phyloP scores from a whole-genome alignment of 2,329 filamentous ascomycete genomes.

The Stachybotrys echinatus region DNA sequence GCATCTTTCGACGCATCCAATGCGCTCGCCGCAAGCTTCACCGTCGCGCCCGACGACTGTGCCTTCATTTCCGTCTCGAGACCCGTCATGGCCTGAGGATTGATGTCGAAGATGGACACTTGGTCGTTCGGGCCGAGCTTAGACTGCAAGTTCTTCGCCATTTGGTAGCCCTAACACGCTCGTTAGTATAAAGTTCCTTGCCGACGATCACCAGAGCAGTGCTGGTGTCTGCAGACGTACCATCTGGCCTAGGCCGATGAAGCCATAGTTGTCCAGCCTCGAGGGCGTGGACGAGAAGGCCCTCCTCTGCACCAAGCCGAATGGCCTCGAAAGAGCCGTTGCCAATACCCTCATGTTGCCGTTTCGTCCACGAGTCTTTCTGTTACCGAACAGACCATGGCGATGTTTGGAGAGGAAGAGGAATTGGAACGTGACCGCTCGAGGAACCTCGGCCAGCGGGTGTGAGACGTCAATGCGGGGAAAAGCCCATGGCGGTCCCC shows the following conservation, averaged over 20 bases:
- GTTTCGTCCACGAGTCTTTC: background rate
- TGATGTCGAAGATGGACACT: conserved; percentile 52
- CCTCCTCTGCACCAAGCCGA: conserved; percentile 31
- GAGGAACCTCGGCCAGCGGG: background rate
- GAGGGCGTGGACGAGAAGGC: conserved; percentile 44
- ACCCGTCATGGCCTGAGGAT: conserved; percentile 39
- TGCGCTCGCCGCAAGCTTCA: conserved; percentile 39
- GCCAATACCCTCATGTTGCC: background rate
- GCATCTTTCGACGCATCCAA: conserved; percentile 45
- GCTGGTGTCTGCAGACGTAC: conserved; percentile 27
- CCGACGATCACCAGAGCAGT: background rate
- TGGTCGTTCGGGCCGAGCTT: conserved; percentile 47
- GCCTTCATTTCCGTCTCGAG: conserved; percentile 43
- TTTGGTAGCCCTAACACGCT: conserved; percentile 49
- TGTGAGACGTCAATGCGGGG: background rate
- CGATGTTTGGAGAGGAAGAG: background rate
- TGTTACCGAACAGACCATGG: background rate
- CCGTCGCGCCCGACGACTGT: conserved; percentile 37
- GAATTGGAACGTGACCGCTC: conserved; percentile 1
- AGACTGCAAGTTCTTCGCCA: conserved; percentile 57
- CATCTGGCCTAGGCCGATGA: conserved; percentile 58
- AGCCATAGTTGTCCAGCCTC: conserved; percentile 49
- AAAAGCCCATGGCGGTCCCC: conserved; percentile 9
- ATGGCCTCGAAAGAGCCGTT: background rate
- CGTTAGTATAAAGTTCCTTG: background rate